Base-by-base conservation (phyloP, 306 rosid species). In the Glycine latifolia region DNA sequence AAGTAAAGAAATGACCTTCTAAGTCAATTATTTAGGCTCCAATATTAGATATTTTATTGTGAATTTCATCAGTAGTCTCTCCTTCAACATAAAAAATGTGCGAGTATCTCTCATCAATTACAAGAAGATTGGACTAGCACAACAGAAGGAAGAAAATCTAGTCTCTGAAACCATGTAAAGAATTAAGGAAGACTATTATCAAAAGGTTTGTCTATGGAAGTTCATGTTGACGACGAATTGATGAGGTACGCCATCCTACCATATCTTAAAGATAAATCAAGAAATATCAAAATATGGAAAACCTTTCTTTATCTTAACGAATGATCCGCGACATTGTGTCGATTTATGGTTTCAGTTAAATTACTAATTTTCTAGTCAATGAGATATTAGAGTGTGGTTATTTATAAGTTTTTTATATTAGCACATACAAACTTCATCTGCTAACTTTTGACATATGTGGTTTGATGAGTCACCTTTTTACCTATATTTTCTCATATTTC, bases 221-320 rank as follows among this genome's bases (percentile, higher is more conserved):
- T 88, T 95, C 99, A 88, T 86, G 86, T 81, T 91, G 96, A 81
- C 96, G 98, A 67, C 99, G 89, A 79, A 95, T 95, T 8, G 99
- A 95, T 73, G 99, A 95, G 13, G 98, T 95, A 82, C 97, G 86
- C 99, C 99, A 95, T 75, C 99, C 99, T 76, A 95, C 99, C 94
- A 95, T 88, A 87, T 95, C 98, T 93, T 91, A 49, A 78, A 75
- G 67, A 43, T 14, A 71, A 85, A 92, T 92, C 85, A 90, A 86
- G 90, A 86, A 88, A 87, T 79, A 35, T 75, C 56, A 67, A n/a
- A 59, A 84, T 49, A 62, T 15, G 53, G 6, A 69, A 46, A 71
- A 3, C 54, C 65, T 68, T 56, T 39, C 31, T 69, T 20, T 67
- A 78, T 75, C 53, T 48, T 58, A 63, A 67, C 52, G 67, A 77